phyloP scores from a whole-genome alignment of 2,329 filamentous ascomycete genomes.

The Penicillium capsulatum region DNA sequence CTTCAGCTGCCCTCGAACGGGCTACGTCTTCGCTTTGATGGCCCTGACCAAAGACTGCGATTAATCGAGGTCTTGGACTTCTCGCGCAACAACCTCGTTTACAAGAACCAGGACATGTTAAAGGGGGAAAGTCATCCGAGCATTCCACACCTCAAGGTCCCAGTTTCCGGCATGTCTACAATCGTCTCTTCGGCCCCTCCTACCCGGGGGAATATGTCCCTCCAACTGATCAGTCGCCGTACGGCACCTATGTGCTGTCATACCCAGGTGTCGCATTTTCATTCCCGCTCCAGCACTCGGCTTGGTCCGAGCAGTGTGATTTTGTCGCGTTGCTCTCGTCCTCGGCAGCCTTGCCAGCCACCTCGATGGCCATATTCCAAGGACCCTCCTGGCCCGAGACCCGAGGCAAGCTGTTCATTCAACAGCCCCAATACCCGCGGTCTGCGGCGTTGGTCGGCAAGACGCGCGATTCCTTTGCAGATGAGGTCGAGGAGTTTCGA shows the following conservation, averaged over 20 bases:
- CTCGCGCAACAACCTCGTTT: conserved; percentile 74
- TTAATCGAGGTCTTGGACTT: conserved; percentile 91
- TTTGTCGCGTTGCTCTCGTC: conserved; percentile 83
- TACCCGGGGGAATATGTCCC: conserved; percentile 90
- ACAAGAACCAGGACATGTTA: conserved; percentile 75
- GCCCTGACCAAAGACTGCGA: conserved; percentile 82
- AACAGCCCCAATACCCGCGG: conserved; percentile 68
- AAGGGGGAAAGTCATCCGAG: conserved; percentile 41
- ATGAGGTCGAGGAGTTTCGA: conserved; percentile 77
- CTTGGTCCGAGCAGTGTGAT: conserved; percentile 70
- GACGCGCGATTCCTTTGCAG: conserved; percentile 73
- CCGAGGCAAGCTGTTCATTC: conserved; percentile 70
- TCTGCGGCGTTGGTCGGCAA: conserved; percentile 65
- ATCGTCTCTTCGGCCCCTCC: conserved; percentile 85
- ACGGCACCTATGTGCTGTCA: conserved; percentile 81
- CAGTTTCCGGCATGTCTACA: conserved; percentile 84
- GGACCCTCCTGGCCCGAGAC: conserved; percentile 88
- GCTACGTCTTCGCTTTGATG: conserved; percentile 85
- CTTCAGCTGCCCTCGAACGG: conserved; percentile 79
- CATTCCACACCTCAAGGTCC: conserved; percentile 54
- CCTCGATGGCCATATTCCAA: conserved; percentile 84
- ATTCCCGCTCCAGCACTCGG: conserved; percentile 70
- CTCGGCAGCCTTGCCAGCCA: conserved; percentile 68
- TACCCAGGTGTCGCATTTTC: conserved; percentile 94
- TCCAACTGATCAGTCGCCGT: conserved; percentile 51